Percentiles rank a stretch among this genome's conserved stretches.
These are phyloP conservation scores for Bodo saltans DNA, from an alignment of 78 protist genomes.

Conservation along the genomic window DNA sequence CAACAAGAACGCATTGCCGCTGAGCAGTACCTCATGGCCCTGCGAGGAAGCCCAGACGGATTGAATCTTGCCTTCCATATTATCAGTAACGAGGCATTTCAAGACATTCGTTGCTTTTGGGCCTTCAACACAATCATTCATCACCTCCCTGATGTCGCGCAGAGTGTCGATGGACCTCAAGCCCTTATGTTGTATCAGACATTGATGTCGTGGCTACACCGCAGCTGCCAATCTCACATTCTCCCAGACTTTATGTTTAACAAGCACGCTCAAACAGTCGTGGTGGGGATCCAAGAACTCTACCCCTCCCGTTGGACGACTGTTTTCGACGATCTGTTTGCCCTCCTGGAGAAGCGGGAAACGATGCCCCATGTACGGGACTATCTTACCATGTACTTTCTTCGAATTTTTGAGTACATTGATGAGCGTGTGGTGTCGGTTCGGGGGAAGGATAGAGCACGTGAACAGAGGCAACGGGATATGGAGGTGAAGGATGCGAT, in stretches of 20 bases:
- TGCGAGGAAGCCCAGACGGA: not conserved
- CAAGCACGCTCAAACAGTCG: not conserved
- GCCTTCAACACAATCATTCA: not conserved
- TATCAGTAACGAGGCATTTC: not conserved
- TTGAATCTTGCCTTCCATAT: not conserved
- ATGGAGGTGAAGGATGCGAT: not conserved
- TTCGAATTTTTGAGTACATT: not conserved
- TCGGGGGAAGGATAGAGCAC: no score
- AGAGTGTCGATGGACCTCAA: not conserved
- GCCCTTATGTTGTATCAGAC: not conserved
- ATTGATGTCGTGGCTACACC: not conserved
- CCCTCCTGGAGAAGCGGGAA: not conserved
- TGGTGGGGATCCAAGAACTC: not conserved
- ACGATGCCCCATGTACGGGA: not conserved
- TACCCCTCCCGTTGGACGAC: not conserved
- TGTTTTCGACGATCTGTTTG: not conserved
- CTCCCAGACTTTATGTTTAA: not conserved
- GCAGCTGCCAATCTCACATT: not conserved
- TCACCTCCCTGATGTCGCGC: not conserved
- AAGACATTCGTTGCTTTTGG: not conserved
- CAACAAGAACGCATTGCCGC: not conserved
- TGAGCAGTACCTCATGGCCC: not conserved
- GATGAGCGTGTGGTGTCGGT: not conserved
- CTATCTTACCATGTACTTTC: not conserved
- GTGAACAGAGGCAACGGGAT: not conserved